Conservation (phyloP, 495 filamentous ascomycete genomes). For the Penicillium maclennaniae region DNA sequence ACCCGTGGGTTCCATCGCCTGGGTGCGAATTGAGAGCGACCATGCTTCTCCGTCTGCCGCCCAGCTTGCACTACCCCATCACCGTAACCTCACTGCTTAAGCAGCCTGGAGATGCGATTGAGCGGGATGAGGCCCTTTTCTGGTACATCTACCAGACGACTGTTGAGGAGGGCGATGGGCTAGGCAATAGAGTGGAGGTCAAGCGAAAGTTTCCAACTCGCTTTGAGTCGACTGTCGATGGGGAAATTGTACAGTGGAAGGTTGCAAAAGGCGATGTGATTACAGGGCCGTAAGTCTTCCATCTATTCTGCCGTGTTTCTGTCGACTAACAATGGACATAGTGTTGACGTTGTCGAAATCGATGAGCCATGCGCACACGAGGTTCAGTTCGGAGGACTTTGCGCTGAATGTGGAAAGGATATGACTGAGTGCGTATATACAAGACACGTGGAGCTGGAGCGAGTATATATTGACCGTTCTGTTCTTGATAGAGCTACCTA, state of each 20-base stretch:
- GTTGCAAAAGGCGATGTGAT: slow-evolving; percentile 71
- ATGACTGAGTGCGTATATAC: slow-evolving; percentile 70
- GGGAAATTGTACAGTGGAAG: slow-evolving; percentile 70
- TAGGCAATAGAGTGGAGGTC: slow-evolving; percentile 63
- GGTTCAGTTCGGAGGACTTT: slow-evolving; percentile 85
- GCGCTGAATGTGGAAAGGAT: slow-evolving; percentile 90
- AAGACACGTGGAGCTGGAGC: neutral
- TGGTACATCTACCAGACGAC: slow-evolving; percentile 78
- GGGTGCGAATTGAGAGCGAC: slow-evolving; percentile 23
- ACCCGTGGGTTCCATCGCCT: slow-evolving; percentile 10
- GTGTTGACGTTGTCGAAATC: slow-evolving; percentile 65
- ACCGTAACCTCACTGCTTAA: slow-evolving; percentile 86
- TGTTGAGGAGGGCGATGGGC: slow-evolving; percentile 68
- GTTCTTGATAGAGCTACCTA: slow-evolving; percentile 47
- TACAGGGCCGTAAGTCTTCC: slow-evolving; percentile 36
- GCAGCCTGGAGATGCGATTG: slow-evolving; percentile 65
- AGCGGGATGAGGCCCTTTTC: slow-evolving; percentile 71
- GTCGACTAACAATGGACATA: slow-evolving; percentile 8
- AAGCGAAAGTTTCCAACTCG: slow-evolving; percentile 66
- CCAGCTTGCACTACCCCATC: slow-evolving; percentile 82
- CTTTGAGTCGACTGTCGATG: slow-evolving; percentile 81
- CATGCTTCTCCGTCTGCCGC: slow-evolving; percentile 52
- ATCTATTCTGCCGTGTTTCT: neutral
- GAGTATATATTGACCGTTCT: neutral
- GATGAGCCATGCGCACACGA: slow-evolving; percentile 90